Percentiles rank a stretch among this genome's conserved stretches.
Conservation (phyloP, 192 early-diverging fungal genomes). For the Rhizoclosmatium sp. region DNA sequence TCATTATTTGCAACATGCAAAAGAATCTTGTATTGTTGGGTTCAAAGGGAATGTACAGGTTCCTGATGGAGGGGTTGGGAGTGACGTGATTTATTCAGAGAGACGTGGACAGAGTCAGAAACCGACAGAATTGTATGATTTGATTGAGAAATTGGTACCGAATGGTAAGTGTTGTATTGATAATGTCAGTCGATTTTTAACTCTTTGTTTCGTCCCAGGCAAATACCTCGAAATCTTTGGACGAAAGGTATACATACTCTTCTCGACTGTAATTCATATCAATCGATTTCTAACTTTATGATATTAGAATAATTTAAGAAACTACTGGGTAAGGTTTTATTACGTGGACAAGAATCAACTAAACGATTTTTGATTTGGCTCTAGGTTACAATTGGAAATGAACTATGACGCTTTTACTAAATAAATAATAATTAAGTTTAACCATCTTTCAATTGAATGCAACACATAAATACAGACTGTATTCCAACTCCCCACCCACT, state of each 20-base stretch:
- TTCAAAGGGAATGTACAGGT: slow-evolving; percentile 70
- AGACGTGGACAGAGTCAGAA: slow-evolving; percentile 96
- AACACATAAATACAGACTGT: slow-evolving; percentile 13
- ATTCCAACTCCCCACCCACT: slow-evolving; percentile 12
- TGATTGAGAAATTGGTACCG: slow-evolving; percentile 93
- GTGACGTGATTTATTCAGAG: slow-evolving; percentile 93
- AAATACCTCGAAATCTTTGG: slow-evolving; percentile 96
- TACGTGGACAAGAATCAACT: neutral
- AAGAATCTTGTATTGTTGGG: slow-evolving; percentile 96
- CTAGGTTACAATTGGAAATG: slow-evolving; percentile 84
- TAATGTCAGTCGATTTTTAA: neutral
- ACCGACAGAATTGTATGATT: slow-evolving; percentile 93
- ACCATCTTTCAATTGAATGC: neutral
- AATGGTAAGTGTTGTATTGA: slow-evolving; percentile 59
- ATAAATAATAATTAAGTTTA: too few relatives aligned
- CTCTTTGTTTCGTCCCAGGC: slow-evolving; percentile 48
- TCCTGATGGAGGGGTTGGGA: slow-evolving; percentile 58
- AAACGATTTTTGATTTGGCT: neutral
- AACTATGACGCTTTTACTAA: slow-evolving; percentile 62
- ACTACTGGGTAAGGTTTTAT: slow-evolving; percentile 80
- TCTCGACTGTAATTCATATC: neutral
- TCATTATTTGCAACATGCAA: slow-evolving; percentile 96
- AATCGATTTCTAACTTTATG: neutral
- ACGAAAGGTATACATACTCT: slow-evolving; percentile 54
- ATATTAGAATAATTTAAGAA: slow-evolving; percentile 85